Conservation (phyloP, 1,284 basidiomycete genomes). For the Marasmius tenuissimus region DNA sequence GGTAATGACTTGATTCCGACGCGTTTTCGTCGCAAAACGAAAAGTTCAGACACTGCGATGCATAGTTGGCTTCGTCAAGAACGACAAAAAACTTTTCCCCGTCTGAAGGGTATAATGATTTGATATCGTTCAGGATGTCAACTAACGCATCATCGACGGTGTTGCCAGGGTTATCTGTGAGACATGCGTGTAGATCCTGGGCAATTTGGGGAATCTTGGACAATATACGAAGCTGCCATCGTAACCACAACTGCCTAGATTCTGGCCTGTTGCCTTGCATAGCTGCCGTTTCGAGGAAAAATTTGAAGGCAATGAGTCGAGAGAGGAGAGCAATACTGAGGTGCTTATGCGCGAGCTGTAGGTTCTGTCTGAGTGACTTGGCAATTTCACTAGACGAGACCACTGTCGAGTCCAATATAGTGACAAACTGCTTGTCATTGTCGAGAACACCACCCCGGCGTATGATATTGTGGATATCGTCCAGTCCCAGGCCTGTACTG, state of each 20-base stretch:
- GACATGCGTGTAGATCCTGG: no score
- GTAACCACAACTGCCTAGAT: neutral
- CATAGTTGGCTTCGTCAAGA: conserved; percentile 2
- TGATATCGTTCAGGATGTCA: neutral
- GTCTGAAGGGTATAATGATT: no score
- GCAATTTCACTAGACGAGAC: no score
- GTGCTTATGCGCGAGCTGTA: neutral
- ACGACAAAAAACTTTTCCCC: neutral
- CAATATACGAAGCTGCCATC: neutral
- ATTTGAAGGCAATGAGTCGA: neutral
- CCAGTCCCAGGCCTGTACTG: neutral
- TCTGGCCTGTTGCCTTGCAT: neutral
- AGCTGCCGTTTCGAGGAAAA: neutral
- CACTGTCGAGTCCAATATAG: neutral
- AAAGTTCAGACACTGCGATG: neutral
- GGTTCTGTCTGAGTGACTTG: neutral
- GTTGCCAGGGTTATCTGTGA: neutral
- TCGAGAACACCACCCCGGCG: neutral
- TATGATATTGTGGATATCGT: neutral
- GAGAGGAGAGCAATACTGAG: neutral
- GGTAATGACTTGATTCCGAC: neutral
- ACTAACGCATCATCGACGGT: neutral
- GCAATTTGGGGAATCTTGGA: neutral
- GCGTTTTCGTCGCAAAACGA: neutral
- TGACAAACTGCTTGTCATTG: neutral